These are phyloP conservation scores for Chamaenerion angustifolium DNA, from an alignment of 345 rosid species.

Conservation along the genomic window DNA sequence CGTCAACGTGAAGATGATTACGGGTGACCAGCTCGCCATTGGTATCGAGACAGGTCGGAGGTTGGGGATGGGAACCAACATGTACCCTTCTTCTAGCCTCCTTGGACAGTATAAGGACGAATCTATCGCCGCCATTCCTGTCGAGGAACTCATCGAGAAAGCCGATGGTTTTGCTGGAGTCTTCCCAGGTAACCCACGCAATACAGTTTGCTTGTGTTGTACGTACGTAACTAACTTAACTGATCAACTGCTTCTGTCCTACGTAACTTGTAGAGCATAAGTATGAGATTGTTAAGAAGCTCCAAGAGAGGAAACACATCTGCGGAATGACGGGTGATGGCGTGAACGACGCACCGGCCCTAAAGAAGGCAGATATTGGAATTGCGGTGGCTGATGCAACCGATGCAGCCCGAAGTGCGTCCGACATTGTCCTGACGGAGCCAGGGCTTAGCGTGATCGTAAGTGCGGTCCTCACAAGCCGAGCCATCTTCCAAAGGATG, in stretches of 20 bases:
- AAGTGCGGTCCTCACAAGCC: slow-evolving; percentile 87
- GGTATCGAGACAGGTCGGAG: slow-evolving; percentile 92
- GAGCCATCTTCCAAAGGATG: slow-evolving; percentile 95
- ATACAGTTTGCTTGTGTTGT: not conserved
- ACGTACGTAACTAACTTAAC: not conserved
- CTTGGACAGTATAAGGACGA: slow-evolving; percentile 56
- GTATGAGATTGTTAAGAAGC: slow-evolving; percentile 82
- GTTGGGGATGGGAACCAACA: slow-evolving; percentile 93
- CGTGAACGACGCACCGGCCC: slow-evolving; percentile 93
- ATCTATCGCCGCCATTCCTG: slow-evolving; percentile 32
- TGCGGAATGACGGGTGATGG: slow-evolving; percentile 99
- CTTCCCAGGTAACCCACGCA: slow-evolving; percentile 48
- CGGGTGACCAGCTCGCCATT: slow-evolving; percentile 88
- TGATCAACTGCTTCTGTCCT: not conserved
- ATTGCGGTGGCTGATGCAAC: slow-evolving; percentile 98
- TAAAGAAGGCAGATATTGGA: slow-evolving; percentile 90
- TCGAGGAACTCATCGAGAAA: slow-evolving; percentile 84
- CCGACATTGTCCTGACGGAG: slow-evolving; percentile 84
- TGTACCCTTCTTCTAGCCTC: slow-evolving; percentile 92
- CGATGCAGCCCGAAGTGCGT: slow-evolving; percentile 87
- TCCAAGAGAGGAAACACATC: slow-evolving; percentile 75
- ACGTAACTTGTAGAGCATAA: slow-evolving; percentile 50
- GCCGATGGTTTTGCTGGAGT: slow-evolving; percentile 97
- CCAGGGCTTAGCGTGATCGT: slow-evolving; percentile 91
- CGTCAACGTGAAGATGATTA: slow-evolving; percentile 91